Percentiles rank a stretch among this genome's conserved stretches.
phyloP scores from a whole-genome alignment of 2,329 filamentous ascomycete genomes.

The Neopestalotiopsis clavispora region DNA sequence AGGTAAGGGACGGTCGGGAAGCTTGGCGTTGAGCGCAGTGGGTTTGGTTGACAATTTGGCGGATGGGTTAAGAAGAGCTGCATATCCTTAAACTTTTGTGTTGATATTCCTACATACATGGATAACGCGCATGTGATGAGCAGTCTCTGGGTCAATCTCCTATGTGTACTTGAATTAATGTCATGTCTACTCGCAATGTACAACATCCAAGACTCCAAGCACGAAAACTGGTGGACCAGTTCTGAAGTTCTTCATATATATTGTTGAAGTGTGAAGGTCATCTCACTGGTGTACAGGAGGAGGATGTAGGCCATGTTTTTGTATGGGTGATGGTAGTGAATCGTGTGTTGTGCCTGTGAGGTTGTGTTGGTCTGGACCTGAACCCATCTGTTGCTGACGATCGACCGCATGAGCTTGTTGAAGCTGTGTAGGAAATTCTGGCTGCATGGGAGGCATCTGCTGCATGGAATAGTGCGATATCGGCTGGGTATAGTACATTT shows the following conservation, averaged over 20 bases:
- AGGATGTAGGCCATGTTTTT: no score
- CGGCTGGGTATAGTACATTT: conserved; percentile 7
- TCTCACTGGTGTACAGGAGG: background rate
- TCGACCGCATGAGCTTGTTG: conserved; percentile 16
- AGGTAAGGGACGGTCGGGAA: conserved; percentile 33
- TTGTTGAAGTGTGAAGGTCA: background rate
- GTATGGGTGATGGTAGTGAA: background rate
- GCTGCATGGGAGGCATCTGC: conserved; percentile 5
- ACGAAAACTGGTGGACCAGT: no score
- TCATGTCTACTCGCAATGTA: no score
- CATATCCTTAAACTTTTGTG: background rate
- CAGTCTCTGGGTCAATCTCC: no score
- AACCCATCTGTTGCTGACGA: conserved; percentile 6
- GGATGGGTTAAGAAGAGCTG: conserved; percentile 21
- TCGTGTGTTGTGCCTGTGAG: conserved; percentile 5
- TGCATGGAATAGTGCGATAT: conserved; percentile 13
- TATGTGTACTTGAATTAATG: no score
- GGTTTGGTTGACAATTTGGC: conserved; percentile 33
- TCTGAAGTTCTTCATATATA: no score
- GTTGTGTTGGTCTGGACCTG: background rate
- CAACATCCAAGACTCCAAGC: no score
- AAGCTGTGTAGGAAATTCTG: background rate
- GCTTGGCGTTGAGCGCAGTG: conserved; percentile 30
- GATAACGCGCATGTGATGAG: background rate
- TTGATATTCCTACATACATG: background rate